These are phyloP conservation scores for Sonneratia alba DNA, from an alignment of 345 rosid species.

Conservation along the genomic window DNA sequence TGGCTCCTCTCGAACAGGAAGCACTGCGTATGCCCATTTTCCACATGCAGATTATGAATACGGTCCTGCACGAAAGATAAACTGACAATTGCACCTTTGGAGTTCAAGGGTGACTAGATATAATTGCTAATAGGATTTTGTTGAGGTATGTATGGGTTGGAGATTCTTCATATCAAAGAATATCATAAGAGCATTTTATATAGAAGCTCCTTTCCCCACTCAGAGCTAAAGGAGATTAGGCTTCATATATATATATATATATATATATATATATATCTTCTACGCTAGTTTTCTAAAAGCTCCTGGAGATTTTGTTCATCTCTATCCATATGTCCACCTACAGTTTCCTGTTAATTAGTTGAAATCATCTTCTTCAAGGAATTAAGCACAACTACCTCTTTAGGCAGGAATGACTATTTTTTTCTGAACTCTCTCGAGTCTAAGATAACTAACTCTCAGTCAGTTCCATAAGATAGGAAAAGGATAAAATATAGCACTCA, in stretches of 20 bases:
- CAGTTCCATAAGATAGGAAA: not conserved
- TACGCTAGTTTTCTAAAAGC: too few species aligned
- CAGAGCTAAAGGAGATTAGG: too few species aligned
- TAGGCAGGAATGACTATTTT: not conserved
- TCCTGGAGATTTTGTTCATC: too few species aligned
- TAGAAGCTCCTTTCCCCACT: too few species aligned
- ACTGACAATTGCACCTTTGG: not conserved
- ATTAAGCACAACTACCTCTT: not conserved
- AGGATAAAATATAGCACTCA: not conserved
- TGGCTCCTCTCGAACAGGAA: not conserved
- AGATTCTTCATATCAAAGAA: too few species aligned
- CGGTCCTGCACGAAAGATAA: not conserved
- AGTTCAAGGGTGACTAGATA: not conserved
- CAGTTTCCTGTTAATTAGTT: not conserved
- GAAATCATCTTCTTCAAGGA: not conserved
- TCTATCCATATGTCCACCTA: too few species aligned
- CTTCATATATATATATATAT: too few species aligned
- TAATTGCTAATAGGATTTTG: not conserved
- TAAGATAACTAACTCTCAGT: not conserved
- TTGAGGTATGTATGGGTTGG: too few species aligned
- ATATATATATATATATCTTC: too few species aligned
- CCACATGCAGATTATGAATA: not conserved
- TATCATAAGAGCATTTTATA: too few species aligned
- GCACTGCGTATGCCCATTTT: not conserved
- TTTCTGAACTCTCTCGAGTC: not conserved